phyloP scores from a whole-genome alignment of 1,284 basidiomycete genomes.

The Mycosarcoma mackinlayi region DNA sequence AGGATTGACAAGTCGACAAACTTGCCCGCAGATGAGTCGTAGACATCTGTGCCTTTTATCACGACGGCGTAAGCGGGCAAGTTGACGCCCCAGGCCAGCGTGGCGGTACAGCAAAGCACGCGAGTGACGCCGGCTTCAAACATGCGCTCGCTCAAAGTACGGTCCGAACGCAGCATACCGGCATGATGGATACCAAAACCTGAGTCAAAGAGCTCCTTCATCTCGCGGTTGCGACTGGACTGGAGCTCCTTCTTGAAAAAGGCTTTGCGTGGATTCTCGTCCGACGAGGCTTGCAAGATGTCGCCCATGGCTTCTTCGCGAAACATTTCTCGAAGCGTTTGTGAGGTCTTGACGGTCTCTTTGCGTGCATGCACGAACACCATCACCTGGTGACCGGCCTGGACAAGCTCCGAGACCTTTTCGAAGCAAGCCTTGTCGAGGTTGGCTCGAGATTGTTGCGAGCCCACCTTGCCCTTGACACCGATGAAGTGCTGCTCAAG shows the following conservation, averaged over 20 bases:
- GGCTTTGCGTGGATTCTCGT: conserved; percentile 49
- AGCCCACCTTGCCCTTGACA: conserved; percentile 89
- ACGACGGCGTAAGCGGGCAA: conserved; percentile 95
- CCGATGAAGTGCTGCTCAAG: conserved; percentile 98
- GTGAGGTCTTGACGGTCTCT: conserved; percentile 94
- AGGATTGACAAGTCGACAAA: conserved; percentile 94
- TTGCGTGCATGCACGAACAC: conserved; percentile 99
- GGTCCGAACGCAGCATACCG: conserved; percentile 93
- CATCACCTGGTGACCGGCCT: conserved; percentile 88
- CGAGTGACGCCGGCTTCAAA: conserved; percentile 89
- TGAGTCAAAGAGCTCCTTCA: conserved; percentile 90
- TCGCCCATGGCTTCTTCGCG: conserved; percentile 79
- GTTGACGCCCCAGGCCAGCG: conserved; percentile 99
- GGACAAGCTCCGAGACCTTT: conserved; percentile 72
- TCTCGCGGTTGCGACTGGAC: conserved; percentile 89
- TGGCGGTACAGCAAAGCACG: conserved; percentile 98
- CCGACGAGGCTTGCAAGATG: conserved; percentile 72
- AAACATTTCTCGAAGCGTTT: conserved; percentile 85
- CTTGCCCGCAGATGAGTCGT: conserved; percentile 70
- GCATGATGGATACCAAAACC: conserved; percentile 99
- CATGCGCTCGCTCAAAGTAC: conserved; percentile 95
- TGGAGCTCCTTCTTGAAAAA: conserved; percentile 81
- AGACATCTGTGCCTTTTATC: conserved; percentile 98
- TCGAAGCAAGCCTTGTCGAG: conserved; percentile 90
- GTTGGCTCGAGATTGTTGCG: conserved; percentile 80